Evolutionary conservation across 345 rosid species (phyloP).

Genomic region (Luvunga scandens): DNA sequence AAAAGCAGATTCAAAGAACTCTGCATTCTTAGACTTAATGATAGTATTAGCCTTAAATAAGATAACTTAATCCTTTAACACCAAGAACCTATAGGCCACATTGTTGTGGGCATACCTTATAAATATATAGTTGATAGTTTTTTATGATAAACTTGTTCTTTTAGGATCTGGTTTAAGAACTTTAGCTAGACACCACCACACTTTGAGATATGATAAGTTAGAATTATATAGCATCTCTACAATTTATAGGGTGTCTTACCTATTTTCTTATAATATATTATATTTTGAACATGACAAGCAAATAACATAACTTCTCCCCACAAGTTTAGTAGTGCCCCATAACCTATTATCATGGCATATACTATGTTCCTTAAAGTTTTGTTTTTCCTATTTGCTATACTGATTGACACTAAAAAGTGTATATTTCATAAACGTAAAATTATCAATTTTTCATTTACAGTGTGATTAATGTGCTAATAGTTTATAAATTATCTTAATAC

Average conservation of each 20-base stretch:
- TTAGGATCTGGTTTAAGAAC: too few relatives aligned
- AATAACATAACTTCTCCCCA: neutral
- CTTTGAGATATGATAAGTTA: neutral
- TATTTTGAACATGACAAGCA: neutral
- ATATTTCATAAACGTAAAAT: too few relatives aligned
- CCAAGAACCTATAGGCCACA: neutral
- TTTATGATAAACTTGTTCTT: too few relatives aligned
- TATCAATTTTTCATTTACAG: too few relatives aligned
- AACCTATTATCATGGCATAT: neutral
- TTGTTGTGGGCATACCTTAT: neutral
- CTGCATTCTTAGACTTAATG: too few relatives aligned
- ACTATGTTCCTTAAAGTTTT: neutral
- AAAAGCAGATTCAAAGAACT: too few relatives aligned
- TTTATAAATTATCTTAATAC: too few relatives aligned
- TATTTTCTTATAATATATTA: neutral
- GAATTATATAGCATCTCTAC: neutral
- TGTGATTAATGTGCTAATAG: too few relatives aligned
- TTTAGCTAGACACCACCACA: neutral
- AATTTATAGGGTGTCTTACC: neutral
- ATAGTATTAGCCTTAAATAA: too few relatives aligned
- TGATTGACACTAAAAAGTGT: too few relatives aligned
- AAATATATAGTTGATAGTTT: neutral
- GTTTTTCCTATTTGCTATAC: too few relatives aligned
- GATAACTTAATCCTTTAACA: neutral
- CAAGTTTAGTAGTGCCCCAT: accelerated